phyloP scores from a whole-genome alignment of 2,329 filamentous ascomycete species.

The Stachybotrys elegans region DNA sequence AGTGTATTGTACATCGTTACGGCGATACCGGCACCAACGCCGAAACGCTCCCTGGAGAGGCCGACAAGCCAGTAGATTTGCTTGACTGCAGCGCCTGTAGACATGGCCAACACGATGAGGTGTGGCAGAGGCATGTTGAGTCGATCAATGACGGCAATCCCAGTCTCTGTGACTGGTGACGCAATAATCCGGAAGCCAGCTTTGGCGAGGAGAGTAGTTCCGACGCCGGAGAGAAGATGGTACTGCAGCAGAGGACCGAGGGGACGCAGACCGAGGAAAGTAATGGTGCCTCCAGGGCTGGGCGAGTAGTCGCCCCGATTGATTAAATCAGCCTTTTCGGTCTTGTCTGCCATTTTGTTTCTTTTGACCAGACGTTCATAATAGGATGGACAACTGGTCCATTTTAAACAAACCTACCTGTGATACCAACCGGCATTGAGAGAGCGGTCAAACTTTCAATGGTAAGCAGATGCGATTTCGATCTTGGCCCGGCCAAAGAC shows the following conservation, averaged over 20 bases:
- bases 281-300: constrained; percentile 27
- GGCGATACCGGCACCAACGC: constrained; percentile 30
- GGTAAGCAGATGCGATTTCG: too few relatives aligned
- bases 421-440: too few relatives aligned
- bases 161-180: constrained; percentile 27
- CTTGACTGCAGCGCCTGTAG: constrained; percentile 46
- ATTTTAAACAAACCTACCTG: too few relatives aligned
- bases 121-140: constrained; percentile 45
- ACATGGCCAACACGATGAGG: constrained; percentile 47
- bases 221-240: constrained; percentile 23
- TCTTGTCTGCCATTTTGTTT: constrained; percentile 1
- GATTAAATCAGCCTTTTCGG: constrained; percentile 24
- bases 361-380: too few relatives aligned
- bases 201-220: constrained; percentile 39
- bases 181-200: constrained; percentile 39
- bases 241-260: constrained; percentile 28
- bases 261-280: constrained; percentile 33
- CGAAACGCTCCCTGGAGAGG: constrained; percentile 46
- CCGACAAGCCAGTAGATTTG: constrained; percentile 49
- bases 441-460: too few relatives aligned
- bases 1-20: constrained; percentile 49
- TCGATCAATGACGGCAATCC: constrained; percentile 25
- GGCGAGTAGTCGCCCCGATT: constrained; percentile 29
- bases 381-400: too few relatives aligned
- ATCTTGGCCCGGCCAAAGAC: too few relatives aligned